Evolutionary conservation across 2,329 filamentous ascomycete genomes (phyloP).

Genomic region (Cryphonectria carpinicola): DNA sequence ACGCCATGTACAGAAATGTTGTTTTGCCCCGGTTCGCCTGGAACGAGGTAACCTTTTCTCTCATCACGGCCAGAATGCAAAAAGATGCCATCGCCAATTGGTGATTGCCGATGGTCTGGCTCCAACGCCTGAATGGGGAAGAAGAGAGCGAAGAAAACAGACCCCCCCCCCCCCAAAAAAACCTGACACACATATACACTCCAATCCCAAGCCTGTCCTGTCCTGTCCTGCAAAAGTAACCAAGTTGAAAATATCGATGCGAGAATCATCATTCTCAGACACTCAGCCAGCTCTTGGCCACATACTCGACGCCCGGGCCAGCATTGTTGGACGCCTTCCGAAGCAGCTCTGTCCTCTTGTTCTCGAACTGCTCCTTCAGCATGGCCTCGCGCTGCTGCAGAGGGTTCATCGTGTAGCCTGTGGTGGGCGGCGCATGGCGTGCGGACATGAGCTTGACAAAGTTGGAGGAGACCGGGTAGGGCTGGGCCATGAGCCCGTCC

Average conservation of each 20-base stretch:
- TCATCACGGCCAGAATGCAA: neutral
- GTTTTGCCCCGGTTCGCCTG: slow-evolving; percentile 22
- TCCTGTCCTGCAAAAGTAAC: neutral
- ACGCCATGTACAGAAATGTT: neutral
- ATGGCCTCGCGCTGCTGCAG: slow-evolving; percentile 53
- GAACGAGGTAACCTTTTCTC: slow-evolving; percentile 15
- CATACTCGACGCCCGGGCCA: slow-evolving; percentile 42
- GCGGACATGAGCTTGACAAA: slow-evolving; percentile 52
- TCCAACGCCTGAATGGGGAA: neutral
- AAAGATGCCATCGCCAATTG: neutral
- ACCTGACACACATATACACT: neutral
- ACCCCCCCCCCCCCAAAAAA: too few relatives aligned
- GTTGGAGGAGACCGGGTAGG: slow-evolving; percentile 47
- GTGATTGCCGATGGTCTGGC: neutral
- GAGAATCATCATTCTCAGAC: slow-evolving; percentile 30
- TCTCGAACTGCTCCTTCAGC: slow-evolving; percentile 50
- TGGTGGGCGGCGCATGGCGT: slow-evolving; percentile 39
- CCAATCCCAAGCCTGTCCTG: neutral
- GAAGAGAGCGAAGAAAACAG: neutral
- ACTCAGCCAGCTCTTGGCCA: slow-evolving; percentile 44
- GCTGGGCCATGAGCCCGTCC: slow-evolving; percentile 53
- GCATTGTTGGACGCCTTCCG: slow-evolving; percentile 44
- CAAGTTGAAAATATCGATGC: neutral
- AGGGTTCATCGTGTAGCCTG: slow-evolving; percentile 47
- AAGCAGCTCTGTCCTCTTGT: slow-evolving; percentile 48